These are phyloP conservation scores for Perkinsus marinus DNA, from an alignment of 169 alveolate species.

Conservation along the genomic window DNA sequence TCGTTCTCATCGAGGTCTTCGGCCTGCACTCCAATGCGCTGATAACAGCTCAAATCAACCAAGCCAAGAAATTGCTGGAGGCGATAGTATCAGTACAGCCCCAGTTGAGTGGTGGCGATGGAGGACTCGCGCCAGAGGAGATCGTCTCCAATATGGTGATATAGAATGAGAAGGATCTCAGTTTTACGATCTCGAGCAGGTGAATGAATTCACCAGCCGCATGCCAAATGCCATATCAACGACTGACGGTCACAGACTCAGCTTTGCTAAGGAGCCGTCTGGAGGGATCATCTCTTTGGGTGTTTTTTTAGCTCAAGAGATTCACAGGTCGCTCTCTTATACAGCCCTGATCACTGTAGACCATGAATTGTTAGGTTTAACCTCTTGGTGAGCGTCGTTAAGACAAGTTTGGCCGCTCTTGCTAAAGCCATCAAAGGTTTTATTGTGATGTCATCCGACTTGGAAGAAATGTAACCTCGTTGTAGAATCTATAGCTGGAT, in stretches of 20 bases:
- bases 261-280: constrained; percentile 34
- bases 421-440: constrained; percentile 64
- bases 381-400: constrained; percentile 49
- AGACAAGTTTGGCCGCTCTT: constrained; percentile 44
- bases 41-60: constrained; percentile 63
- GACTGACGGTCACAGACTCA: constrained; percentile 28
- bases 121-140: constrained; percentile 64
- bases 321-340: constrained; percentile 34
- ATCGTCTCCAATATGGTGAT: constrained; percentile 59
- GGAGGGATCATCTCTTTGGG: constrained; percentile 61
- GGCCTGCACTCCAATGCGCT: constrained; percentile 79
- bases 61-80: constrained; percentile 57
- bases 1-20: constrained; percentile 15
- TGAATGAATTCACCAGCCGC: constrained; percentile 28
- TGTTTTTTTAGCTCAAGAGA: constrained; percentile 74
- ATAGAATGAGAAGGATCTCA: constrained; percentile 15
- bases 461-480: constrained; percentile 49
- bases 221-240: neutral
- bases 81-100: constrained; percentile 61
- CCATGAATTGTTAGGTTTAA: constrained; percentile 12
- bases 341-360: neutral
- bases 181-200: neutral
- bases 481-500: neutral
- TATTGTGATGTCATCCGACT: constrained; percentile 63
- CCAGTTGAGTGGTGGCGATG: constrained; percentile 57